Conservation (phyloP, 2,329 filamentous ascomycete genomes). For the Cryphonectria carpinicola region DNA sequence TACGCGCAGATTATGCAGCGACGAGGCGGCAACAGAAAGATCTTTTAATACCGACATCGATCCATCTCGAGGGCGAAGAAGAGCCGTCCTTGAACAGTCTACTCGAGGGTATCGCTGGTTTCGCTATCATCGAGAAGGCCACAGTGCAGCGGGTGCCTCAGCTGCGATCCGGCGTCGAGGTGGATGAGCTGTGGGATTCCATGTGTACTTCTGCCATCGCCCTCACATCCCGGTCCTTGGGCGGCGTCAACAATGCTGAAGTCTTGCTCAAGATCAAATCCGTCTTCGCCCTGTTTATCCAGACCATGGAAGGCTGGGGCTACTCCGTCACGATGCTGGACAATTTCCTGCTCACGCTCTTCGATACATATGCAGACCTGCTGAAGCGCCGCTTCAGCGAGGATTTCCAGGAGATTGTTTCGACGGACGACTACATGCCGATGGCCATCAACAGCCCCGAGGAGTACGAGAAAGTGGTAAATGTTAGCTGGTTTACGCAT, state of each 20-base stretch:
- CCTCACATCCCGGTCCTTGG: constrained; percentile 78
- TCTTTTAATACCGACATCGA: constrained; percentile 74
- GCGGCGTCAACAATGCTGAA: constrained; percentile 84
- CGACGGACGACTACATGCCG: constrained; percentile 99
- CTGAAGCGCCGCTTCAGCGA: constrained; percentile 91
- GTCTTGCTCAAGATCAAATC: constrained; percentile 93
- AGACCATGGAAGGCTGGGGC: constrained; percentile 97
- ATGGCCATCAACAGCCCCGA: constrained; percentile 92
- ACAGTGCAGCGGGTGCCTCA: constrained; percentile 88
- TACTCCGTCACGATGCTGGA: constrained; percentile 85
- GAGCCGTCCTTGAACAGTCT: constrained; percentile 85
- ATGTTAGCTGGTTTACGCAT: constrained; percentile 93
- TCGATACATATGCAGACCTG: constrained; percentile 91
- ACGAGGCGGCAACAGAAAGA: constrained; percentile 93
- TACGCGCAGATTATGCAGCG: constrained; percentile 87
- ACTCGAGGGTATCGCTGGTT: constrained; percentile 91
- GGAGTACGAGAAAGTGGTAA: constrained; percentile 94
- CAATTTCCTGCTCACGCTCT: constrained; percentile 82
- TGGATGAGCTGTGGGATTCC: constrained; percentile 98
- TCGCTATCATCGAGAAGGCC: constrained; percentile 93
- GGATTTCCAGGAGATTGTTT: constrained; percentile 88
- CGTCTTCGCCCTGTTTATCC: constrained; percentile 89
- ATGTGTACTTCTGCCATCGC: constrained; percentile 89
- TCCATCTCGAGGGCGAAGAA: constrained; percentile 81
- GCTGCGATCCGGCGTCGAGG: constrained; percentile 80